Evolutionary conservation across 225 moss, liverwort and hornwort species (phyloP), one percentile per base, ranked within the genome.

Genomic region (Physcomitrellopsis africana): DNA sequence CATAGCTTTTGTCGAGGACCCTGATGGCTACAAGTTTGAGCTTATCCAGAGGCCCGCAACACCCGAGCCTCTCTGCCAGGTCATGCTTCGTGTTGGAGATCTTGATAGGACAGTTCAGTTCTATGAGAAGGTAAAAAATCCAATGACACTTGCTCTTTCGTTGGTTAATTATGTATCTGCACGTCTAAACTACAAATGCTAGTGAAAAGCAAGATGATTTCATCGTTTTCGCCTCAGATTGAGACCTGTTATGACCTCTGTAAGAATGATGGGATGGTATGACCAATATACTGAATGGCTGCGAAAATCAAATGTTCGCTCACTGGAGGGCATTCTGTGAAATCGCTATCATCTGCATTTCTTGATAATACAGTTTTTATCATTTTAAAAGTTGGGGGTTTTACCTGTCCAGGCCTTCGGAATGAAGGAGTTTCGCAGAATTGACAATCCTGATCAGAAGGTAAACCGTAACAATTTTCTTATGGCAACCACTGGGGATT

Each of bases 11-110:
- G 80, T 99, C 43, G 89, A 87, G 18, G 99, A 99, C 69, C 84
- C 81, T 41, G 92, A 95, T 80, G 99, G 99, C 71, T 99, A 99
- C 83, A 92, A 89, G 77, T 99, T 99, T 76, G 99, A 99, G 85
- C 93, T 99, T 48, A 86, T 99, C 58, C 93, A 99, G 76, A 92
- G 99, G 74, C 42, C 76, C 55, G 70, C 90, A 20, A 99, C 93
- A 13, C 92, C 95, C 7, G 99, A 99, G 82, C 99, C 99, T 45
- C 81, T 99, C 13, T 92, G 92, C 71, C 99, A 99, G 83, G 93
- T 99, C 66, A 93, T 93, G 89, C 84, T 99, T 83, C 90, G 99
- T 29, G 93, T 99, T 71, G 95, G 99, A 24, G 95, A 99, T 61
- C 71, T 99, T 22, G 95, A 95, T 65, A 93, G 79, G 22, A 83